Conservation (phyloP, 225 moss, liverwort and hornwort species). For the Antitrichia curtipendula region DNA sequence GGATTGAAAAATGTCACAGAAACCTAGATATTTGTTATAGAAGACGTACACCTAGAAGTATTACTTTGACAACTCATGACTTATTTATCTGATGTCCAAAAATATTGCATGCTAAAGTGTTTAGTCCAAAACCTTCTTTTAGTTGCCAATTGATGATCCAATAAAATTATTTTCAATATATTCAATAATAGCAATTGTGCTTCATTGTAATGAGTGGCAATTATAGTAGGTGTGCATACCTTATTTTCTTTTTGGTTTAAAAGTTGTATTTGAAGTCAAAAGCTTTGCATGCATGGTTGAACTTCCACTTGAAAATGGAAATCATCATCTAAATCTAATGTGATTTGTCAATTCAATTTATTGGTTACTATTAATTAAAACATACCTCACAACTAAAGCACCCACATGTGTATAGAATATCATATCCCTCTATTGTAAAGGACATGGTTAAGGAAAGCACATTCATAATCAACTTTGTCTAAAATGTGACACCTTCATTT, state of each 20-base stretch:
- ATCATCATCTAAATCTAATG: not conserved
- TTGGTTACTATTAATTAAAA: not conserved
- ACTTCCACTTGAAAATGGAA: not conserved
- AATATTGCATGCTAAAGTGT: not conserved
- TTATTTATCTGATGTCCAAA: not conserved
- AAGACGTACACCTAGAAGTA: not conserved
- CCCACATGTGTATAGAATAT: not conserved
- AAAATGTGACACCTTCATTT: no score
- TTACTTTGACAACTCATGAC: not conserved
- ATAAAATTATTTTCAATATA: not conserved
- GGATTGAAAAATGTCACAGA: rapidly evolving
- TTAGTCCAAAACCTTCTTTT: not conserved
- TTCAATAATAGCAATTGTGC: not conserved
- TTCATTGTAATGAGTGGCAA: not conserved
- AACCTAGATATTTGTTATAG: not conserved
- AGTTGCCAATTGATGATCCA: rapidly evolving
- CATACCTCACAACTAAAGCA: not conserved
- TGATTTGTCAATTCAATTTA: not conserved
- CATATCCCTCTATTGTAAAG: not conserved
- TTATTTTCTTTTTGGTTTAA: rapidly evolving
- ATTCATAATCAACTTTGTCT: not conserved
- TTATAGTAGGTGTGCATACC: rapidly evolving
- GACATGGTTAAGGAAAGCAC: not conserved
- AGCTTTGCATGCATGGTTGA: not conserved
- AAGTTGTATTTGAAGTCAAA: not conserved